Percentiles rank a stretch among this genome's conserved stretches.
phyloP scores from a whole-genome alignment of 1,139 yeast species.

The Pichia inconspicua region DNA sequence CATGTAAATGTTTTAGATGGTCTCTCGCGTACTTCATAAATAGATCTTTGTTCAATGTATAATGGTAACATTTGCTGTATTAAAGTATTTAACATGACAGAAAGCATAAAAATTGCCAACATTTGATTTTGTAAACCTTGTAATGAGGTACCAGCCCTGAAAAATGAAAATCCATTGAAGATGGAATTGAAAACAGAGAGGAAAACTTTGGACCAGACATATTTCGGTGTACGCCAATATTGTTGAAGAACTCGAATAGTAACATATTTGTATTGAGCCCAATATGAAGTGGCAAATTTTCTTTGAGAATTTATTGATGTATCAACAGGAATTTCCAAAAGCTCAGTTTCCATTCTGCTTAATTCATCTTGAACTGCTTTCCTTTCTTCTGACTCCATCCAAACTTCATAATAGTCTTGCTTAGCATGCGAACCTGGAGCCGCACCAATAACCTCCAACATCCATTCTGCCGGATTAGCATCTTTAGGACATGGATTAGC shows the following conservation, averaged over 20 bases:
- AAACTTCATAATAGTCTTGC: constrained; percentile 41
- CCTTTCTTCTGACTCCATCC: constrained; percentile 36
- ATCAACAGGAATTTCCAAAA: constrained; percentile 15
- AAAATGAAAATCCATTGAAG: constrained; percentile 72
- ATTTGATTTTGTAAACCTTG: constrained; percentile 59
- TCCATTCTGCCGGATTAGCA: constrained; percentile 66
- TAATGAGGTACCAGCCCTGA: constrained; percentile 51
- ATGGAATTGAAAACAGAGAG: constrained; percentile 44
- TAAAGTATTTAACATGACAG: constrained; percentile 53
- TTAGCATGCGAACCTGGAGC: constrained; percentile 47
- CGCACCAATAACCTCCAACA: constrained; percentile 57
- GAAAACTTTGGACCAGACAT: constrained; percentile 58
- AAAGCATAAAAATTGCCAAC: constrained; percentile 64
- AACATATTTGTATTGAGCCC: constrained; percentile 45
- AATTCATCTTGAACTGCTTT: constrained; percentile 23
- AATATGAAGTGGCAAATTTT: constrained; percentile 43
- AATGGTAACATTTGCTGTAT: constrained; percentile 70
- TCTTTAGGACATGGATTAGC: constrained; percentile 38
- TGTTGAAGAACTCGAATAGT: constrained; percentile 51
- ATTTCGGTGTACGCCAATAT: constrained; percentile 70
- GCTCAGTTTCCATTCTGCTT: constrained; percentile 23
- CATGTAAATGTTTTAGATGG: constrained; percentile 54
- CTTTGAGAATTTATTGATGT: constrained; percentile 31
- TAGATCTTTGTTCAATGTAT: constrained; percentile 62
- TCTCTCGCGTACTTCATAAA: constrained; percentile 86